Evolutionary conservation across 2,329 filamentous ascomycete genomes (phyloP), one percentile per base, ranked within the genome.

Genomic region (Cadophora malorum): DNA sequence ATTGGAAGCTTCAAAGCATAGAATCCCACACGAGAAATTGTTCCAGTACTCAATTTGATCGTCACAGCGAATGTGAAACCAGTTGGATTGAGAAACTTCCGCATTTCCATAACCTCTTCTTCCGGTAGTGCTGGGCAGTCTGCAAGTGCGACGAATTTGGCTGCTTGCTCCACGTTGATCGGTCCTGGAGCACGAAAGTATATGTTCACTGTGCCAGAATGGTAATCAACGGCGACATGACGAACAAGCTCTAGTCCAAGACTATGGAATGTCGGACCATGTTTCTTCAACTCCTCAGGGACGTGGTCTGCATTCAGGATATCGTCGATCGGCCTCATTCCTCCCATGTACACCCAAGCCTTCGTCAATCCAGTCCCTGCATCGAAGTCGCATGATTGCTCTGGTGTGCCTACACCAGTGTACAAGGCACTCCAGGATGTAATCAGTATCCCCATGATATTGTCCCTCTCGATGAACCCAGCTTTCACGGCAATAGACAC

Each of bases 1-100:
- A 41, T 59, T 38, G 55, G 53, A n/a, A 59, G 25, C 53, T 58
- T 58, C 33, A 58, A 38, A 58, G 55, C 55, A 59, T 41, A 59
- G 55, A 59, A 59, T n/a, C 55, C 55, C 21, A 59, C n/a, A 4
- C 33, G 55, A 59, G 33, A 38, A 25, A 59, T 59, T 6, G 35
- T 8, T 9, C 31, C 33, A 8, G 55, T 41, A n/a, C 55, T 59
- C 55, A 59, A 25, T 21, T 59, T 59, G 33, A 59, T 59, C n/a
- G 33, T 59, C 35, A 59, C 55, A 23, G 55, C 55, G n/a, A 59
- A 59, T 25, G 33, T 59, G 55, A 59, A 59, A n/a, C 55, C 31
- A 19, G 55, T 59, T 12, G 55, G 55, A n/a, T 59, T 59, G 35
- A 59, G 55, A 8, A 59, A 41, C n/a, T 59, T 23, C 19, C 55